Evolutionary conservation across 306 rosid genomes (phyloP).

Genomic region (Cotoneaster glaucophyllus): DNA sequence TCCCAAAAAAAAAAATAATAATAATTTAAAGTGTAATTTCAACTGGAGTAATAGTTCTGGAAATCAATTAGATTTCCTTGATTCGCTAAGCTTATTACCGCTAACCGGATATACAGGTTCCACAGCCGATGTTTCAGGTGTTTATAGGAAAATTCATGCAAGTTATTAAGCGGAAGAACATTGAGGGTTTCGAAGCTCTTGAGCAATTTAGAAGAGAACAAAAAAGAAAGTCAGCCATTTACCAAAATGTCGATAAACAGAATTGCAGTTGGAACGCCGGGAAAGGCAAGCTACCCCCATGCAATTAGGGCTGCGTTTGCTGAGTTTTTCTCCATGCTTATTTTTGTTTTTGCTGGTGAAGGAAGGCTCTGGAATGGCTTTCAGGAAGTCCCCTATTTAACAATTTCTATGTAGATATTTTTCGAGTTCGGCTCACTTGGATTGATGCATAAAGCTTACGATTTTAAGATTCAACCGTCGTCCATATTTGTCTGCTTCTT

Average conservation of each 20-base stretch:
- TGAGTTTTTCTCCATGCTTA: conserved; percentile 69
- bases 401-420: background rate
- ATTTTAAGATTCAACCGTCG: too few relatives aligned
- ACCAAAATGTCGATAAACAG: conserved; percentile 44
- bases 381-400: conserved; percentile 27
- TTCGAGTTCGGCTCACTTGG: too few relatives aligned
- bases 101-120: conserved; percentile 35
- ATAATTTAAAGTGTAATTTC: too few relatives aligned
- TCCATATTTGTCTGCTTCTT: background rate
- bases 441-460: too few relatives aligned
- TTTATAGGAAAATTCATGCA: conserved; percentile 9
- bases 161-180: background rate
- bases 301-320: conserved; percentile 69
- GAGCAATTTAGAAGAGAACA: background rate
- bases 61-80: too few relatives aligned
- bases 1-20: accelerated
- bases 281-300: conserved; percentile 71
- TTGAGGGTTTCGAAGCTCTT: background rate
- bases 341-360: conserved; percentile 82
- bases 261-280: conserved; percentile 56
- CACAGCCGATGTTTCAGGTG: conserved; percentile 29
- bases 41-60: too few relatives aligned
- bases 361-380: conserved; percentile 89
- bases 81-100: background rate
- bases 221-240: background rate